These are phyloP conservation scores for Colletotrichum scovillei DNA, from an alignment of 2,329 filamentous ascomycete species.

Conservation along the genomic window DNA sequence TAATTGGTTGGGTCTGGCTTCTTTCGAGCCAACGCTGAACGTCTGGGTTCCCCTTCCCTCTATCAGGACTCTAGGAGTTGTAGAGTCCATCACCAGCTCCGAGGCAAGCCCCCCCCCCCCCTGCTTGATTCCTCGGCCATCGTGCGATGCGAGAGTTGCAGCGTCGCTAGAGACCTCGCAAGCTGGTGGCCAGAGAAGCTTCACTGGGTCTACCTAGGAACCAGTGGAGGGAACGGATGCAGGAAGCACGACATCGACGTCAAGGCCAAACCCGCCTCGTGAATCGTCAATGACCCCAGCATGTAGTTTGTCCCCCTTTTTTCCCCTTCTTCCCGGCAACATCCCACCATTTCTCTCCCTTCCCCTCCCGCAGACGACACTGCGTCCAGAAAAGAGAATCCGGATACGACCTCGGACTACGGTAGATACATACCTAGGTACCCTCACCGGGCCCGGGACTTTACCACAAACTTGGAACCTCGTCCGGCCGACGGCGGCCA, in stretches of 20 bases:
- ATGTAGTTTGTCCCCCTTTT: not conserved
- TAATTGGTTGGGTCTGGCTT: not conserved
- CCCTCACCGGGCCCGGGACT: not conserved
- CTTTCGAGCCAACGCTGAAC: not conserved
- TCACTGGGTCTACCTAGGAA: constrained; percentile 11
- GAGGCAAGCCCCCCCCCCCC: not conserved
- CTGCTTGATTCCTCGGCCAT: not conserved
- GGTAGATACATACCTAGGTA: too few species aligned
- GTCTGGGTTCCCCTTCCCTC: too few species aligned
- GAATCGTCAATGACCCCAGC: not conserved
- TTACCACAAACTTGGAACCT: constrained; percentile 7
- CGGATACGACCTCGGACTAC: constrained; percentile 19
- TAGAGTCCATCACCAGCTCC: not conserved
- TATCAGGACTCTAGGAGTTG: not conserved
- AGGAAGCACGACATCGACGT: not conserved
- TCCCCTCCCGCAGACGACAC: not conserved
- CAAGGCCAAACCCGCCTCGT: not conserved
- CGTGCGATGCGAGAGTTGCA: constrained; percentile 14
- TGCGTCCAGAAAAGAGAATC: not conserved
- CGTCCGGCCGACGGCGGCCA: too few species aligned
- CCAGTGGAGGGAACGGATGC: not conserved
- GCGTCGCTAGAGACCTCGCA: constrained; percentile 16
- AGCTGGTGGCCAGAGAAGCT: not conserved
- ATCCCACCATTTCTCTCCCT: constrained; percentile 1
- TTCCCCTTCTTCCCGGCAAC: not conserved